These are phyloP conservation scores for Thozetella sp. DNA, from an alignment of 495 filamentous ascomycete genomes.

Conservation along the genomic window DNA sequence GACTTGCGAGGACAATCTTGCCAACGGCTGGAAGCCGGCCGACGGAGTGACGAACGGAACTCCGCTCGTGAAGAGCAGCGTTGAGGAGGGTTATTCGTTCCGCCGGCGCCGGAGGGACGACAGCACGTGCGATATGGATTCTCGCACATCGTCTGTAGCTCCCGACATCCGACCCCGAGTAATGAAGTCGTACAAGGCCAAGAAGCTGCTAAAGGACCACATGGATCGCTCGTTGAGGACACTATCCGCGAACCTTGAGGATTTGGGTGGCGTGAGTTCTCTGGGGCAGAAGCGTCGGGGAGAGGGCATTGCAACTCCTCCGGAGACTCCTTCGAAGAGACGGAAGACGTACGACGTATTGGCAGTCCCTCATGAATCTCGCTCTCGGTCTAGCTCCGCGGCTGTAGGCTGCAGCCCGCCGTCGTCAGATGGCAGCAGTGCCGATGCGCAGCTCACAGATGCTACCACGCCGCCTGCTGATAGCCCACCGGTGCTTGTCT, in stretches of 20 bases:
- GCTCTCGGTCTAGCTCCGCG: slow-evolving; percentile 24
- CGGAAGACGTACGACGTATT: slow-evolving; percentile 33
- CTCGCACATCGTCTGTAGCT: slow-evolving; percentile 46
- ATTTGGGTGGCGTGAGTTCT: slow-evolving; percentile 12
- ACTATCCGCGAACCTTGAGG: slow-evolving; percentile 12
- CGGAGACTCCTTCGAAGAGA: slow-evolving; percentile 44
- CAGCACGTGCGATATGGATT: slow-evolving; percentile 32
- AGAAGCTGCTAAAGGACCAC: slow-evolving; percentile 13
- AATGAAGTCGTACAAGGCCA: slow-evolving; percentile 31
- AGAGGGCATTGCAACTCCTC: slow-evolving; percentile 39
- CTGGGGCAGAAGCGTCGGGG: slow-evolving; percentile 32
- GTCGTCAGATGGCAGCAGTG: slow-evolving; percentile 18
- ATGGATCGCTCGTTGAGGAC: slow-evolving; percentile 26
- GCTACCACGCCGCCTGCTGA: slow-evolving; percentile 41
- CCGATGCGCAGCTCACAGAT: slow-evolving; percentile 31
- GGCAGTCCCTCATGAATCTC: slow-evolving; percentile 18
- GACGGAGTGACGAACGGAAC: slow-evolving; percentile 28
- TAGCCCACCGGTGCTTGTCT: slow-evolving; percentile 29
- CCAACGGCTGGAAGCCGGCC: slow-evolving; percentile 77
- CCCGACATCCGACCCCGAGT: slow-evolving; percentile 49
- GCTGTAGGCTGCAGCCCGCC: slow-evolving; percentile 16
- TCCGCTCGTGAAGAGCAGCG: slow-evolving; percentile 41
- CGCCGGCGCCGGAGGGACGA: slow-evolving; percentile 43
- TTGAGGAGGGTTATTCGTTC: slow-evolving; percentile 49
- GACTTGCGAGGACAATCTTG: slow-evolving; percentile 75